Evolutionary conservation across 495 filamentous ascomycete species (phyloP), one percentile per base, ranked within the genome.

Genomic region (Penicillium canariense): DNA sequence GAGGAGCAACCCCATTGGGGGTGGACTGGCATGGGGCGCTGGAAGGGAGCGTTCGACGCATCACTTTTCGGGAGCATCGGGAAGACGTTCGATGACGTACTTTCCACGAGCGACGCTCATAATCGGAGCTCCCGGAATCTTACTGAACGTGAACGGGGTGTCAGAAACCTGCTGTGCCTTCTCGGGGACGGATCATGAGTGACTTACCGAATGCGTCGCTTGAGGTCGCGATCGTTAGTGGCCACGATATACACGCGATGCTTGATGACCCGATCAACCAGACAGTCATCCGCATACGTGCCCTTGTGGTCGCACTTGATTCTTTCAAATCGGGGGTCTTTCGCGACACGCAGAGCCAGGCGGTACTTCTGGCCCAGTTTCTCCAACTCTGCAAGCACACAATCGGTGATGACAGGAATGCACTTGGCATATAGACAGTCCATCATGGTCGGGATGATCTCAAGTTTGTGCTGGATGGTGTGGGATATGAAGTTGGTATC

Each of bases 401-500:
- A 81, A 44, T 76, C 73, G 1, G 79, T 80, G 56, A 81, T 73
- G 26, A 75, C 75, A 8, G 77, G 77, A 28, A 73, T 79, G 60
- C 78, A 81, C 49, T 81, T 79, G 26, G 78, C 77, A 55, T 80
- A 80, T 26, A 81, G 55, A 47, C 76, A 87, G 67, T 94, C 90
- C 88, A 95, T 95, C 81, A 96, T 87, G 11, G 86, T 82, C 52
- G 92, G 84, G 7, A 96, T 81, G 4, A 98, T 74, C 22, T 93
- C 89, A 14, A 96, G 82, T 73, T 98, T 98, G 58, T 85, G 81
- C 58, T 91, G 88, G 25, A 97, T 90, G 4, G 90, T 91, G 68
- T 95, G 90, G 34, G 84, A 88, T 47, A 97, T 82, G 67, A 98
- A 98, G 69, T 97, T 97, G 73, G 92, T 96, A 73, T 96, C 91